Conservation (phyloP, 495 filamentous ascomycete genomes). For the Penicillium lividum region DNA sequence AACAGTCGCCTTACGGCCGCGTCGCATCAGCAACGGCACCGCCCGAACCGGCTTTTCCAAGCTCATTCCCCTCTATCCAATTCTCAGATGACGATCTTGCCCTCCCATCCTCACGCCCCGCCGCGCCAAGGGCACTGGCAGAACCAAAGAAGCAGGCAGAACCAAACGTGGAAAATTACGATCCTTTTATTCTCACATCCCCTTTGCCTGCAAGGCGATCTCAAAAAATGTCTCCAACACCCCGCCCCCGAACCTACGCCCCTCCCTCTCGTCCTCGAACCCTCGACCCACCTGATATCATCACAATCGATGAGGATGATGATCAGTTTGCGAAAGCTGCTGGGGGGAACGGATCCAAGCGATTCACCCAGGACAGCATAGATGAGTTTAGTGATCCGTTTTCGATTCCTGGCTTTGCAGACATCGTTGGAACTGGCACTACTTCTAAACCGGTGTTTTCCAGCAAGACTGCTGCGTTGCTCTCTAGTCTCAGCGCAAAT, state of each 20-base stretch:
- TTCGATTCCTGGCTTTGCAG: slow-evolving; percentile 31
- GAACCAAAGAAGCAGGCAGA: slow-evolving; percentile 10
- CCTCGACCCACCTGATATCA: slow-evolving; percentile 20
- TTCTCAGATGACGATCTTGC: slow-evolving; percentile 42
- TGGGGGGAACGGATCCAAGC: not conserved
- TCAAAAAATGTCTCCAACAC: slow-evolving; percentile 1
- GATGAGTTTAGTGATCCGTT: slow-evolving; percentile 45
- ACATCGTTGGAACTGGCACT: slow-evolving; percentile 21
- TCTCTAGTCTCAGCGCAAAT: slow-evolving; percentile 32
- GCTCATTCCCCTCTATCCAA: slow-evolving; percentile 26
- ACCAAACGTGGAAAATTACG: slow-evolving; percentile 38
- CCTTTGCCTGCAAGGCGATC: slow-evolving; percentile 16
- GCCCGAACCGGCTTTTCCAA: slow-evolving; percentile 2
- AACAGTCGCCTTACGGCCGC: slow-evolving; percentile 6
- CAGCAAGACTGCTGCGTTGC: slow-evolving; percentile 41
- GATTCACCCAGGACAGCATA: slow-evolving; percentile 30
- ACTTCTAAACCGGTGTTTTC: slow-evolving; percentile 29
- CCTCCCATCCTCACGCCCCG: slow-evolving; percentile 23
- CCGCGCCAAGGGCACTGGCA: not conserved
- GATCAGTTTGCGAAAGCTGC: slow-evolving; percentile 21
- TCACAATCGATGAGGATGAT: slow-evolving; percentile 43
- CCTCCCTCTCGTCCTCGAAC: not conserved
- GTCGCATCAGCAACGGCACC: not conserved
- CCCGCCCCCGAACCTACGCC: slow-evolving; percentile 5
- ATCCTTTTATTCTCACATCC: slow-evolving; percentile 55